Evolutionary conservation across 495 filamentous ascomycete species (phyloP), one percentile per base, ranked within the genome.

Genomic region (Penicillium bovifimosum): DNA sequence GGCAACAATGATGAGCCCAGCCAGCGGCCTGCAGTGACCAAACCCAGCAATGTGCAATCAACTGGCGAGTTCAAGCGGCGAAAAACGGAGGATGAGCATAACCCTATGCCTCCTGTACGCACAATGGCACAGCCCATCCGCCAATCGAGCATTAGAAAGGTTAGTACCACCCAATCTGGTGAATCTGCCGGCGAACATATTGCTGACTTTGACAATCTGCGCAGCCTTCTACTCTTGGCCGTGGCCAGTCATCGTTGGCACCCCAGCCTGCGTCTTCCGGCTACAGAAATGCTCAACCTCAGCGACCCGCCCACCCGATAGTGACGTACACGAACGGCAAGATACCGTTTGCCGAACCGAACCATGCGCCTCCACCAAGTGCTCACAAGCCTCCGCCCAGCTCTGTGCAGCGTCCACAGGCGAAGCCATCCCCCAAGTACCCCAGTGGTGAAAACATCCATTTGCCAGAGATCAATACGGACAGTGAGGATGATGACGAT

Each of bases 401-500:
- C 43, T 73, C 73, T 47, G 58, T 65, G 6, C 71, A 59, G 54
- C 67, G 58, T 54, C 66, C 46, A 72, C 69, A 73, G 11, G 75
- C 79, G 28, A 82, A 86, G 47, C 83, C 84, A 33, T 88, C 89
- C 0, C 90, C 90, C 9, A 81, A 86, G 45, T 90, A 88, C 62
- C 86, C 82, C 42, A 86, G 82, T 57, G 85, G 87, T 62, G 89
- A 96, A 47, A 79, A 74, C 41, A 90, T 99, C 66, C 80, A 87
- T 53, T 79, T 96, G 31, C 90, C 91, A 0, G 88, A 96, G 59
- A 89, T 97, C 66, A 81, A 87, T 47, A 91, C 91, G 1, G 89
- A 95, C 62, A 86, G 85, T 40, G 87, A 95, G 66, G 86, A 95
- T 56, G 83, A 91, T 34, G 84, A 66, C 32, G 63, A 90, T 53